Base-by-base conservation (phyloP, 2,329 filamentous ascomycete species). In the Nemania serpens region DNA sequence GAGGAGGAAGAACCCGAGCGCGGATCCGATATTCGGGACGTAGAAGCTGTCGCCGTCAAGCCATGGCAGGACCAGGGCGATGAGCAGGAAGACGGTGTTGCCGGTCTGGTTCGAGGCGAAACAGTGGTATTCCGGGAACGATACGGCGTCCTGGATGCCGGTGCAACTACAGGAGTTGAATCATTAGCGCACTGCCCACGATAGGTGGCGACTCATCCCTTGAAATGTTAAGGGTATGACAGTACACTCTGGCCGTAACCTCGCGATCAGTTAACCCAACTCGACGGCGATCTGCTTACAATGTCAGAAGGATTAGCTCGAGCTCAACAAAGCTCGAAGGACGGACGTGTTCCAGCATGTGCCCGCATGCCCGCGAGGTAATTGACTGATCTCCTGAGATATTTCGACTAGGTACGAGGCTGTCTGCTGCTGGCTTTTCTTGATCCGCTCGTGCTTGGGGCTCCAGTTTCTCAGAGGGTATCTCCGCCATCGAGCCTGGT, bases 71-170 rank as follows among this genome's bases (percentile, higher is more conserved):
- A 82, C 74, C 58, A 86, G 76, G 33, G 83, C 84, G 11, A 83
- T 69, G 59, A 79, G 75, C 9, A 88, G 77, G 67, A 88, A 82
- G 50, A 88, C 81, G 2, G 85, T 87, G 74, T 88, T 88, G 60
- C 86, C 86, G 0, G 86, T 88, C 69, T 88, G 85, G 71, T 88
- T 88, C 33, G 84, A 87, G 13, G 83, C 82, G 71, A 88, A 87
- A 69, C 83, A 86, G 72, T 82, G 80, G 71, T 84, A 88, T 69
- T 86, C 83, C 20, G 82, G 82, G 69, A 86, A 88, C 2, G 84
- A 81, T 18, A 83, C 80, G 50, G 84, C 84, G 73, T 88, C 84
- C 77, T 83, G 81, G 36, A 84, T 77, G 22, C 81, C 81, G 36
- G 80, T 82, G 63, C 77, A 82, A 55, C 72, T 74, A 37, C n/a